These are phyloP conservation scores for Suillus placidus DNA, from an alignment of 768 basidiomycete species.

Conservation along the genomic window DNA sequence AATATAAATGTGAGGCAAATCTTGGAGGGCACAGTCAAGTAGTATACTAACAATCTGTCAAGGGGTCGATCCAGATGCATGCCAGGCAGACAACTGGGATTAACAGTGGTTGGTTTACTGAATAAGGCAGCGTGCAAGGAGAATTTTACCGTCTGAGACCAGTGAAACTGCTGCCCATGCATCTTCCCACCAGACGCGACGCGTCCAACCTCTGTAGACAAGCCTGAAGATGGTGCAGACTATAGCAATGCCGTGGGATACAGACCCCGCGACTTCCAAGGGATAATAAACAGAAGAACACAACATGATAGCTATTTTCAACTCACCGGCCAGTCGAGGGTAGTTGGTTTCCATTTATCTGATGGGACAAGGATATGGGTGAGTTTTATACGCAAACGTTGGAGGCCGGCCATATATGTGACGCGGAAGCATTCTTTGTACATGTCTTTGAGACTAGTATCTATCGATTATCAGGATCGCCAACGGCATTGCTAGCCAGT, in stretches of 20 bases:
- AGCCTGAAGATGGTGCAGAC: constrained; percentile 26
- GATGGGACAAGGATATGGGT: neutral
- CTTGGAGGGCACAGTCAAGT: neutral
- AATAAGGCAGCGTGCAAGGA: neutral
- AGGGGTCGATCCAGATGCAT: constrained; percentile 10
- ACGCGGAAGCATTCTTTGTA: neutral
- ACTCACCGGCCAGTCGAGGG: neutral
- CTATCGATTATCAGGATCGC: neutral
- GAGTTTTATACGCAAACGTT: neutral
- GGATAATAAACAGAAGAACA: neutral
- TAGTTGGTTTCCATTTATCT: neutral
- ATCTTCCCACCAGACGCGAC: constrained; percentile 31
- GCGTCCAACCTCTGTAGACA: constrained; percentile 22
- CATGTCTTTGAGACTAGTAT: neutral
- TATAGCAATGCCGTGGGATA: constrained; percentile 27
- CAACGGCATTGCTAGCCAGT: neutral
- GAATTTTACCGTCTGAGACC: constrained; percentile 12
- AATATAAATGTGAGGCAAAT: constrained; percentile 2
- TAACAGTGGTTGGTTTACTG: neutral
- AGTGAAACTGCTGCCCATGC: constrained; percentile 22
- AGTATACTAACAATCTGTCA: constrained; percentile 10
- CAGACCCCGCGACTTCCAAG: constrained; percentile 13
- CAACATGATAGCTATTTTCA: neutral
- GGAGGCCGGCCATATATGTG: neutral
- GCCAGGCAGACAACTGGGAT: constrained; percentile 15